phyloP scores from a whole-genome alignment of 352 stramenopile species.

The Pythium periplocum region DNA sequence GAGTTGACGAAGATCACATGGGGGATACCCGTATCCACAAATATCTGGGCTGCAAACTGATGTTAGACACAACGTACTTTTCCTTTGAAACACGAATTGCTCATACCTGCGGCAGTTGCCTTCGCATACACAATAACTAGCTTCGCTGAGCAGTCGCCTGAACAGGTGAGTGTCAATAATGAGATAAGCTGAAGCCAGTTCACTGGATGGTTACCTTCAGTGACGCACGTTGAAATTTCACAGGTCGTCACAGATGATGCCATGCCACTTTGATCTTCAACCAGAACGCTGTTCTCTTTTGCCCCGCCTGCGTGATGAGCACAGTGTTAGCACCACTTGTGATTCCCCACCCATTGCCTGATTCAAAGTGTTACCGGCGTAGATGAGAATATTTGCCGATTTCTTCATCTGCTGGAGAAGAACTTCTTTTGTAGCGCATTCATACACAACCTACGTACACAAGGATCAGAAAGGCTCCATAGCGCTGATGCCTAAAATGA shows the following conservation, averaged over 20 bases:
- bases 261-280: slow-evolving; percentile 21
- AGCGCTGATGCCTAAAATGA: not conserved
- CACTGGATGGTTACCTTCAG: slow-evolving; percentile 4
- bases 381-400: slow-evolving; percentile 1
- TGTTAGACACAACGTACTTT: not conserved
- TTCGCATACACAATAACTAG: slow-evolving; percentile 15
- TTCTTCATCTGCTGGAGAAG: not conserved
- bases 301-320: slow-evolving; percentile 1
- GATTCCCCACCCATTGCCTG: too few species aligned
- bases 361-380: too few species aligned
- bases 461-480: too few species aligned
- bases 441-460: slow-evolving; percentile 9
- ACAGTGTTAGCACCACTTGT: too few species aligned
- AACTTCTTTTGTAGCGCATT: slow-evolving; percentile 17
- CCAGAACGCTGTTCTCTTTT: slow-evolving; percentile 6
- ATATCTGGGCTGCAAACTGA: slow-evolving; percentile 32
- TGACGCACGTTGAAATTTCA: slow-evolving; percentile 7
- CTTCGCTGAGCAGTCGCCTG: not conserved
- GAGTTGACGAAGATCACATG: slow-evolving; percentile 62
- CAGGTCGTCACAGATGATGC: slow-evolving; percentile 4
- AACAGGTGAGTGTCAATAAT: too few species aligned
- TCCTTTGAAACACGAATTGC: not conserved
- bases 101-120: slow-evolving; percentile 13
- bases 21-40: slow-evolving; percentile 36
- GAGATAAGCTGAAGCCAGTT: too few species aligned